A percentile compares a stretch with the other conserved stretches of the same genome.
phyloP scores from a whole-genome alignment of 768 basidiomycete species.

The Hydnomerulius pinastri region DNA sequence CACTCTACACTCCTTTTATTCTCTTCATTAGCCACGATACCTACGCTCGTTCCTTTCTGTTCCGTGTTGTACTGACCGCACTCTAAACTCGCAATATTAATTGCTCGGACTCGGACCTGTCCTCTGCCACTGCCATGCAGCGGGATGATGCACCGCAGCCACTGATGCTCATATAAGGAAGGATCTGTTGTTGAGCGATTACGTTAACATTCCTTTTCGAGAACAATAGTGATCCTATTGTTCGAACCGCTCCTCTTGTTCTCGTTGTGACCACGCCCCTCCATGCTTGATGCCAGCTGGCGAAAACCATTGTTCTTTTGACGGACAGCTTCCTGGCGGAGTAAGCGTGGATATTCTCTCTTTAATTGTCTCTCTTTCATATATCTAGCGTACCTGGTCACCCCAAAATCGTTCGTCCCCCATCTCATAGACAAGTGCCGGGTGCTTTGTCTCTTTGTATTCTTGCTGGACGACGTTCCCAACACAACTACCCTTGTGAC shows the following conservation, averaged over 20 bases:
- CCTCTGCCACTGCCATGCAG: neutral
- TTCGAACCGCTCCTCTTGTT: neutral
- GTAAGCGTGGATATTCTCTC: neutral
- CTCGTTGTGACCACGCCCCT: conserved; percentile 2
- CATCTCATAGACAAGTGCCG: conserved; percentile 10
- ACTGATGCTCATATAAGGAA: conserved; percentile 7
- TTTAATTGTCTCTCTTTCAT: conserved; percentile 11
- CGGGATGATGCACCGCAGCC: too few relatives aligned
- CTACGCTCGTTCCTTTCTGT: too few relatives aligned
- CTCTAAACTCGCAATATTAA: neutral
- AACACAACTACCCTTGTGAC: neutral
- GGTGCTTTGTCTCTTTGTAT: conserved; percentile 9
- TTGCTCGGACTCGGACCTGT: neutral
- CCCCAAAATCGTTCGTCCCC: conserved; percentile 6
- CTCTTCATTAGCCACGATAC: too few relatives aligned
- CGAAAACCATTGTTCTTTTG: conserved; percentile 5
- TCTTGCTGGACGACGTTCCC: neutral
- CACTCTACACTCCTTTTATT: too few relatives aligned
- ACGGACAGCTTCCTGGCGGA: neutral
- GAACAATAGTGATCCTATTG: conserved; percentile 13
- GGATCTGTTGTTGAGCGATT: conserved; percentile 3
- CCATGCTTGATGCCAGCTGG: too few relatives aligned
- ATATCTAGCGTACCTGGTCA: conserved; percentile 5
- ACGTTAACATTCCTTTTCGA: conserved; percentile 15
- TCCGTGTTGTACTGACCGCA: too few relatives aligned